Evolutionary conservation across 2,329 filamentous ascomycete species (phyloP).

Genomic region (Thelonectria discophora): DNA sequence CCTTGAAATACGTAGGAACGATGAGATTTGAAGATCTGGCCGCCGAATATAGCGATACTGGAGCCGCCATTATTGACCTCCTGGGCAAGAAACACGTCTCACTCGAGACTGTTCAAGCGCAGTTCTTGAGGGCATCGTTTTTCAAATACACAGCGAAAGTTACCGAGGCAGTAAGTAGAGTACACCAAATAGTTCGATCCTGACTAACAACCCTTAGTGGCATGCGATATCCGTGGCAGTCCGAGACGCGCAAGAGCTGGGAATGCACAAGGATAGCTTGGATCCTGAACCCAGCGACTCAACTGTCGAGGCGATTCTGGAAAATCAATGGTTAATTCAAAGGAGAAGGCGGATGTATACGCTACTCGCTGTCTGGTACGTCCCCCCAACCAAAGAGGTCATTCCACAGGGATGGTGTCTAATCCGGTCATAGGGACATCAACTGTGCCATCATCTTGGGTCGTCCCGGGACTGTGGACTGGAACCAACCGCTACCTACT

Average conservation of each 20-base stretch:
- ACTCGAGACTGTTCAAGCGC: slow-evolving; percentile 64
- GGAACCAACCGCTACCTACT: slow-evolving; percentile 55
- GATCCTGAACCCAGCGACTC: slow-evolving; percentile 59
- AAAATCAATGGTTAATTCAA: slow-evolving; percentile 68
- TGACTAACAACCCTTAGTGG: slow-evolving; percentile 52
- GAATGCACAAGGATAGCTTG: slow-evolving; percentile 63
- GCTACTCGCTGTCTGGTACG: slow-evolving; percentile 56
- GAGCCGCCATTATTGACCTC: slow-evolving; percentile 60
- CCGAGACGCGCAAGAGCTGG: slow-evolving; percentile 69
- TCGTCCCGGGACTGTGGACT: slow-evolving; percentile 65
- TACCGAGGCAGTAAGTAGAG: slow-evolving; percentile 59
- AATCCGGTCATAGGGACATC: slow-evolving; percentile 55
- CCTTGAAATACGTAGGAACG: slow-evolving; percentile 65
- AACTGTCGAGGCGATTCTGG: slow-evolving; percentile 58
- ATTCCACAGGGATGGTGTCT: neutral
- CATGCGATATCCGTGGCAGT: slow-evolving; percentile 65
- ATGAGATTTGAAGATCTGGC: slow-evolving; percentile 70
- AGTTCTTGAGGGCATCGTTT: slow-evolving; percentile 64
- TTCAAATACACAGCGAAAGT: slow-evolving; percentile 68
- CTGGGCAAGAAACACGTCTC: slow-evolving; percentile 67
- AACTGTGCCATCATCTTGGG: slow-evolving; percentile 64
- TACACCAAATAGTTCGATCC: neutral
- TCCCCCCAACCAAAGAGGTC: neutral
- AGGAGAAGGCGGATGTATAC: slow-evolving; percentile 65
- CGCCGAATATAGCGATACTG: slow-evolving; percentile 67